Percentiles rank a stretch among this genome's conserved stretches.
phyloP scores from a whole-genome alignment of 176 grass and related monocot genomes.

The Oryza officinalis region DNA sequence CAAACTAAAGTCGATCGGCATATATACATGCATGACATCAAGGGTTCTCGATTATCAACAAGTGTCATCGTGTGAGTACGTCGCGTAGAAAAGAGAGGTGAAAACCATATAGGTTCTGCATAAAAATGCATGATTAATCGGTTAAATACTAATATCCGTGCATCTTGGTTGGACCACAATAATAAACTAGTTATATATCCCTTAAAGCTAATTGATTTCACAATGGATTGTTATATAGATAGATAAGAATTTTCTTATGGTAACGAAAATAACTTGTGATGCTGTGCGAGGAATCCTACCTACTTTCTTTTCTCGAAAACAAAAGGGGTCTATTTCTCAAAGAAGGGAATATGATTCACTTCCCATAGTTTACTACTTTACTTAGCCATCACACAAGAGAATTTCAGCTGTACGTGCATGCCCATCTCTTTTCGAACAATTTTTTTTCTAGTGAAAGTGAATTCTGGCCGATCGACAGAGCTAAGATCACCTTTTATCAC shows the following conservation, averaged over 20 bases:
- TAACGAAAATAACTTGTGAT: constrained; percentile 6
- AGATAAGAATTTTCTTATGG: constrained; percentile 36
- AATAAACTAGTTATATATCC: not conserved
- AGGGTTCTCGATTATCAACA: not conserved
- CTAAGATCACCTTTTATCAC: constrained; percentile 33
- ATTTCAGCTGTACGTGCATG: constrained; percentile 31
- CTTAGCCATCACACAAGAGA: constrained; percentile 53
- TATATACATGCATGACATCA: constrained; percentile 7
- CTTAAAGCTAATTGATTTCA: not conserved
- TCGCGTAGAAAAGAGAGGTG: not conserved
- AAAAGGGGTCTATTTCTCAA: constrained; percentile 43
- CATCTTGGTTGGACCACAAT: not conserved
- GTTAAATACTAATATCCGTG: not conserved
- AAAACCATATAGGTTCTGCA: not conserved
- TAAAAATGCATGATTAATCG: not conserved
- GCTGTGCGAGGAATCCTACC: constrained; percentile 51
- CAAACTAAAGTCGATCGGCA: not conserved
- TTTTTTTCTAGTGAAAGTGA: constrained; percentile 38
- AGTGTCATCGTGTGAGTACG: not conserved
- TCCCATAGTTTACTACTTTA: constrained; percentile 42
- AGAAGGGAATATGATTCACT: constrained; percentile 54
- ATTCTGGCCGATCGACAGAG: constrained; percentile 38
- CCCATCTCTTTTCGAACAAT: constrained; percentile 20
- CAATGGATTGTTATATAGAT: constrained; percentile 25
- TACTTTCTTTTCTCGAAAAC: constrained; percentile 41